Evolutionary conservation across 2,329 filamentous ascomycete species (phyloP), one percentile per base, ranked within the genome.

Genomic region (Exophiala dermatitidis): DNA sequence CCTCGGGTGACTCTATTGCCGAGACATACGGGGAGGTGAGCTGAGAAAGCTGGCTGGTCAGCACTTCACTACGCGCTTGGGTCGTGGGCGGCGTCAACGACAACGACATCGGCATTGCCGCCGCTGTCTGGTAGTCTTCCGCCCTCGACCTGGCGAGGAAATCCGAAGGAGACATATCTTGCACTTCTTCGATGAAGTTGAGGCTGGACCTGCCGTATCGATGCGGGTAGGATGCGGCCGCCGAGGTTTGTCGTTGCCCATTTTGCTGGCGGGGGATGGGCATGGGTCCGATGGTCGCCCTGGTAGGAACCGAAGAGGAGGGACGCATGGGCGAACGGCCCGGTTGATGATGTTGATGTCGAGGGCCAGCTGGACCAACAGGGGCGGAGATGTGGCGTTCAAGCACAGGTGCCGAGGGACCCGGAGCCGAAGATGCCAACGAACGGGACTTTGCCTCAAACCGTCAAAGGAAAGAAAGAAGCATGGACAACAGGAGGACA

Each of bases 91-190:
- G 50, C 50, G 62, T 62, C 38, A 66, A 53, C 36, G 64, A 57
- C 38, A 63, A 50, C 50, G 62, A 62, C 38, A 66, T 52, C 36
- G 64, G 57, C 38, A 64, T 63, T 6, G 10, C 33, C 9, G 57
- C 49, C 41, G 59, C 50, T 38, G 54, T 40, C 10, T 34, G 63
- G 44, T 62, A 59, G 38, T 66, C 66, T 46, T 70, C 69, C 60
- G 68, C 60, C 19, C 19, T 19, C 50, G 62, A 66, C 46, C 69
- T 67, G 40, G 66, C 66, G 31, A 71, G 62, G 58, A 70, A 74
- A 58, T 73, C 71, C 30, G 68, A 66, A 5, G 72, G 72, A 26
- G 70, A 72, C 53, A 69, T 71, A 50, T 72, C 71, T 58, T 66
- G 67, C 38, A 73, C 68, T 54, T 71, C 65, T 58, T 68, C 63